These are phyloP conservation scores for Ottelia alismoides DNA, from an alignment of 106 monocot genomes.

Conservation along the genomic window DNA sequence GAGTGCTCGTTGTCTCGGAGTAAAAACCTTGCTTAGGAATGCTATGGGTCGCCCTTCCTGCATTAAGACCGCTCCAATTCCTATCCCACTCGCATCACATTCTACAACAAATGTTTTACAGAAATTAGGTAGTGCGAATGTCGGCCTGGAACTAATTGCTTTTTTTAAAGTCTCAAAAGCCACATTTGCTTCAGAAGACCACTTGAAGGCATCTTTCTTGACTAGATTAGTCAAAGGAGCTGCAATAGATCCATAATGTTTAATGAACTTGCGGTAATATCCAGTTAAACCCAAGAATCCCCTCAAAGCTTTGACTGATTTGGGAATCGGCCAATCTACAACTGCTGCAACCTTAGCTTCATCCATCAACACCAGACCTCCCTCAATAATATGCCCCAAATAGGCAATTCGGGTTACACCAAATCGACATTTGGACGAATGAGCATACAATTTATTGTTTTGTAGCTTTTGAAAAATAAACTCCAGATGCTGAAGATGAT, in stretches of 20 bases:
- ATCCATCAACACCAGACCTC: too few species aligned
- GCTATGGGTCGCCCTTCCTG: conserved; percentile 6
- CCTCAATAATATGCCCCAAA: too few species aligned
- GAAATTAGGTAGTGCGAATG: background rate
- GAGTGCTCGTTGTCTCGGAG: too few species aligned
- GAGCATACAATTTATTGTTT: too few species aligned
- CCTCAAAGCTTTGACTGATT: background rate
- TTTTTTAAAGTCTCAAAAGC: background rate
- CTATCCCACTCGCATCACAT: background rate
- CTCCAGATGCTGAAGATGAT: too few species aligned
- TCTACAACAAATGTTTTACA: background rate
- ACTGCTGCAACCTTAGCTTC: too few species aligned
- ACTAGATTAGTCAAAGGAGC: background rate
- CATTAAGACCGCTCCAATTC: background rate
- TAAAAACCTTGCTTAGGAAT: background rate
- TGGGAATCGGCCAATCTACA: too few species aligned
- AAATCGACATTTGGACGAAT: too few species aligned
- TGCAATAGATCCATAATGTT: background rate
- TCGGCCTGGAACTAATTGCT: background rate
- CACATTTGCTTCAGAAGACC: background rate
- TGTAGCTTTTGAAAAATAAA: too few species aligned
- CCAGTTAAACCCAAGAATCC: conserved; percentile 1
- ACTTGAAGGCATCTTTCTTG: background rate
- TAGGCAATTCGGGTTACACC: too few species aligned
- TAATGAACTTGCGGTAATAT: background rate